Evolutionary conservation across 192 early-diverging fungal genomes (phyloP), one percentile per base, ranked within the genome.

Genomic region (Podila minutissima): DNA sequence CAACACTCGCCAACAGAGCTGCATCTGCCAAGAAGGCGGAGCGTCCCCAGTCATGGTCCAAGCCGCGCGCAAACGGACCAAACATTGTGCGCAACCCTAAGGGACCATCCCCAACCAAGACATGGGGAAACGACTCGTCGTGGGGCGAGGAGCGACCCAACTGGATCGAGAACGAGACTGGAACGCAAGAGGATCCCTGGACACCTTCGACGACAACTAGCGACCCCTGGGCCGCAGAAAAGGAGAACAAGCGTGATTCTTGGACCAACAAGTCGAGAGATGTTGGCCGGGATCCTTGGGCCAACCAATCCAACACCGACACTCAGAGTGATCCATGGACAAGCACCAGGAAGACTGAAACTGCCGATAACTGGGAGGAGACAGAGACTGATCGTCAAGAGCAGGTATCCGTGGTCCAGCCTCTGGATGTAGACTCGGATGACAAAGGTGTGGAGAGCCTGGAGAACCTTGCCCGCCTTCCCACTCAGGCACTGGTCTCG

Each of bases 1-100:
- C 66, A 0, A 81, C 77, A 11, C 77, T 73, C 7, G 71, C 77
- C 46, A 81, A 81, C 32, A 71, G 77, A n/a, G 71, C 71, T 10
- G 77, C 70, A 2, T 69, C 66, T 20, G 53, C 67, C 5, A 65
- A 51, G n/a, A 66, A 73, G 32, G 55, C 60, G 13, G 77, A 79
- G 38, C 69, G 66, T 28, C 46, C 33, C 20, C 64, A 59, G 29
- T 32, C 35, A 32, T 32, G 31, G 20, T 59, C 75, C 24, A 71
- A 49, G 32, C 66, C 60, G 6, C 53, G 53, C 24, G 1, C 53
- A 55, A 55, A 55, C 53, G 53, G 53, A n/a, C 11, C 53, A 24
- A 55, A 26, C 53, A 26, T 24, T 55, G 53, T 55, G 5, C 53
- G 53, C 24, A 55, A 26, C 22, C 20, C 53, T 0, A 55, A 55